Base-by-base conservation (phyloP, 139 green algal species). In the Monoraphidium neglectum region DNA sequence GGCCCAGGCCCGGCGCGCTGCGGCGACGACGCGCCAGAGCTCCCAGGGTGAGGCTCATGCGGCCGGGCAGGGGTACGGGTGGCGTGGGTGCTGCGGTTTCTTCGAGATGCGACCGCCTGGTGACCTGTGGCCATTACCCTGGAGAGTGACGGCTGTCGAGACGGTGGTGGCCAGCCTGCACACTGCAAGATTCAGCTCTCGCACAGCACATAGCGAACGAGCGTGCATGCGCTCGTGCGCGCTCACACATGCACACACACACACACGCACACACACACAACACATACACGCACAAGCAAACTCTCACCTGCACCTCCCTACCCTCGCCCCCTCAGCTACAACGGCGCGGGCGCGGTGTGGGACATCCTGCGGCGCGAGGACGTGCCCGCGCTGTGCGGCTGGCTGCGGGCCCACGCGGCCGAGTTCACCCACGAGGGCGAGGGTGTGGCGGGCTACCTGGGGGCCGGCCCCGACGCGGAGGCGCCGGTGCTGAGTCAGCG, bases 281-380 rank as follows among this genome's bases (percentile, higher is more conserved):
- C n/a, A n/a, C n/a, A n/a, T n/a, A n/a, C n/a, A n/a, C 43, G 8
- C 67, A 73, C 40, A 73, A 35, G 53, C 5, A 59, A 36, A 73
- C 40, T 35, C 67, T 35, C 5, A 60, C 67, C 51, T 16, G 5
- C 35, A 13, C 40, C 10, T 38, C 26, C 67, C 51, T 38, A 59
- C 40, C 51, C 67, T 60, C 67, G 18, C 67, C 51, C 64, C 35
- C 10, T n/a, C 59, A 63, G 69, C 21, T 81, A 66, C 59, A 60
- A 40, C 37, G 70, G 78, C 30, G 86, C 86, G 37, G 94, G 93
- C 32, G 92, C 92, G 0, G 77, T 95, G 40, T 98, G 94, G 94
- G 90, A 98, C 84, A 95, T 98, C 68, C 96, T 88, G 68, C 26
- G 53, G 2, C 79, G 83, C 33, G 69, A 79, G 1, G 80, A 90